These are phyloP conservation scores for Cadophora gregata DNA, from an alignment of 2,329 filamentous ascomycete genomes.

Conservation along the genomic window DNA sequence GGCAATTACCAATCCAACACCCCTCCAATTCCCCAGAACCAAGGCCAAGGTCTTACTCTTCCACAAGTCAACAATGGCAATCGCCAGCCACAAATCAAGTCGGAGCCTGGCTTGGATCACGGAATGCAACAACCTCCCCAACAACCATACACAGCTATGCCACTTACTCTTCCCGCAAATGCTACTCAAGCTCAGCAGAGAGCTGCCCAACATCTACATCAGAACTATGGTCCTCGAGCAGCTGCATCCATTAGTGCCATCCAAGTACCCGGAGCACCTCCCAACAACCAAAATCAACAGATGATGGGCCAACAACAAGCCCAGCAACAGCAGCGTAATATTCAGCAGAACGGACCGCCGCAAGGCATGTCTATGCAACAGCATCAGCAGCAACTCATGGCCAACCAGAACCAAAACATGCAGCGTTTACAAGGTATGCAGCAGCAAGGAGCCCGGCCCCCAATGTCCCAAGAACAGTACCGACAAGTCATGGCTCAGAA, in stretches of 20 bases:
- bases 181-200: slow-evolving; percentile 55
- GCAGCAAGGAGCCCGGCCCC: slow-evolving; percentile 1
- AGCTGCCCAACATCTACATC: slow-evolving; percentile 61
- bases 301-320: slow-evolving; percentile 25
- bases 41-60: slow-evolving; percentile 33
- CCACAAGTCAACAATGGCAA: slow-evolving; percentile 34
- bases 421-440: slow-evolving; percentile 11
- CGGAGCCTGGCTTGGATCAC: slow-evolving; percentile 50
- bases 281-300: slow-evolving; percentile 30
- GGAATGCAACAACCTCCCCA: slow-evolving; percentile 19
- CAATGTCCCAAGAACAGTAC: slow-evolving; percentile 38
- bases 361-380: slow-evolving; percentile 24
- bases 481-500: slow-evolving; percentile 40
- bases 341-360: slow-evolving; percentile 38
- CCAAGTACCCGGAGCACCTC: slow-evolving; percentile 44
- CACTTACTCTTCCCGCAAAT: slow-evolving; percentile 42
- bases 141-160: slow-evolving; percentile 17
- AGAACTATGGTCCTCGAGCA: slow-evolving; percentile 67
- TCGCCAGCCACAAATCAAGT: slow-evolving; percentile 46
- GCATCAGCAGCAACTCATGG: slow-evolving; percentile 27
- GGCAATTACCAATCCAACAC: slow-evolving; percentile 40
- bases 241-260: slow-evolving; percentile 70
- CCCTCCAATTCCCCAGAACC: slow-evolving; percentile 35
- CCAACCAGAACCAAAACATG: slow-evolving; percentile 29
- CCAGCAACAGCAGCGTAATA: slow-evolving; percentile 43